These are phyloP conservation scores for Amaranthus hypochondriacus DNA, from an alignment of 148 eudicot genomes.

Conservation along the genomic window DNA sequence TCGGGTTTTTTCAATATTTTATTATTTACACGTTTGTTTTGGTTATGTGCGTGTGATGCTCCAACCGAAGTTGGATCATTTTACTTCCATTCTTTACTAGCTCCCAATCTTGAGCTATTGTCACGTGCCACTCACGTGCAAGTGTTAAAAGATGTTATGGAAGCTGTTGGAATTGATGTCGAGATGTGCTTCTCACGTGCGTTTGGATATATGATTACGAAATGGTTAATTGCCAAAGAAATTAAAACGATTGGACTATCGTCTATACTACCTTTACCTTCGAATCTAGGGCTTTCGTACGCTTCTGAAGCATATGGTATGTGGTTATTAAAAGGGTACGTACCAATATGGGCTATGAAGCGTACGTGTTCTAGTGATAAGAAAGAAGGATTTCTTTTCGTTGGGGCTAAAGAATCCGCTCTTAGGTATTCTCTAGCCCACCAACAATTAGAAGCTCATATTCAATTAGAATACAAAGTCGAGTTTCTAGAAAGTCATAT, in stretches of 20 bases:
- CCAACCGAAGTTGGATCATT: conserved; percentile 66
- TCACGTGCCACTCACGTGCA: conserved; percentile 45
- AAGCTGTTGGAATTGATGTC: conserved; percentile 51
- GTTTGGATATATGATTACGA: conserved; percentile 75
- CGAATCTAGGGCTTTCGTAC: conserved; percentile 57
- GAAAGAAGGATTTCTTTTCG: conserved; percentile 22
- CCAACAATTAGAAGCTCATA: conserved; percentile 72
- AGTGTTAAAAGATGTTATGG: conserved; percentile 50
- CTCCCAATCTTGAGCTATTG: conserved; percentile 46
- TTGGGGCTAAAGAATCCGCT: conserved; percentile 59
- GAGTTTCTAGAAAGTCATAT: conserved; percentile 46
- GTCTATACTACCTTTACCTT: conserved; percentile 29
- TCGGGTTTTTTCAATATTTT: conserved; percentile 59
- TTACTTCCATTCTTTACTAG: conserved; percentile 58
- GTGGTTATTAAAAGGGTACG: conserved; percentile 66
- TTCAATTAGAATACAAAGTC: conserved; percentile 68
- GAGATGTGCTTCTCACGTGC: conserved; percentile 74
- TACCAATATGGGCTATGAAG: conserved; percentile 63
- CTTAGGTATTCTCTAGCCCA: conserved; percentile 78
- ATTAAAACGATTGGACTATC: conserved; percentile 47
- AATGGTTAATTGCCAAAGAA: conserved; percentile 65
- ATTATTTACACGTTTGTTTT: conserved; percentile 65
- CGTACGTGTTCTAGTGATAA: conserved; percentile 25
- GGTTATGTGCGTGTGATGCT: conserved; percentile 69
- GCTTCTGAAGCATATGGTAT: conserved; percentile 66